Base-by-base conservation (phyloP, 176 grass and related monocot genomes). In the Avena sativa region DNA sequence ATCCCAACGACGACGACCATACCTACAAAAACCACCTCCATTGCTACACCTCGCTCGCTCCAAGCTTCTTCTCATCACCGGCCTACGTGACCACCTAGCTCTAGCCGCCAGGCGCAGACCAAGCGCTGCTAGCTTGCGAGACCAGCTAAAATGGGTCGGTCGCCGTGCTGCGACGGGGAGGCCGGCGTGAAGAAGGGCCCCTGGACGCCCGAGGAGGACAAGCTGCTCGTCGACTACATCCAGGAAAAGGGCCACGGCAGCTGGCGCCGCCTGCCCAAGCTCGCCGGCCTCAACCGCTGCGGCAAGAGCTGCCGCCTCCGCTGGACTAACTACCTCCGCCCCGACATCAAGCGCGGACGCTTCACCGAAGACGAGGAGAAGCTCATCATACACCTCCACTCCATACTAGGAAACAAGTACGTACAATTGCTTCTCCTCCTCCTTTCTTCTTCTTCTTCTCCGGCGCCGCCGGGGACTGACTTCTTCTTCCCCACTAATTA, bases 251-350 rank as follows among this genome's bases (percentile, higher is more conserved):
- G 96, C 28, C 88, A 94, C 5, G 93, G 96, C 0, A 95, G 89
- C 90, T 98, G 96, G 96, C 90, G 96, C 4, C 87, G 92, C 48
- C 84, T 98, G 5, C 96, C 96, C 1, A 94, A 98, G 87, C 87
- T 91, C 60, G 96, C 96, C 14, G 96, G 96, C 0, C 82, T 98
- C 7, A 93, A 96, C 92, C 89, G 96, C 30, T 98, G 96, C 71
- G 96, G 96, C 71, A 98, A 98, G 89, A 98, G 96, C 88, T 98
- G 96, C 90, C 85, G 96, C 46, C 96, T 98, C 36, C 89, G 96
- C 25, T 98, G 93, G 93, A 96, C 93, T 0, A 98, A 98, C 93
- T 98, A 98, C 84, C 92, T 98, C 30, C 92, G 93, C 14, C 93
- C 96, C 0, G 96, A 96, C 75, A 98, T 98, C 71, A 98, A 94